A percentile compares a stretch with the other conserved stretches of the same genome.
These are phyloP conservation scores for Diaporthe citrichinensis DNA, from an alignment of 2,329 filamentous ascomycete genomes.

Conservation along the genomic window DNA sequence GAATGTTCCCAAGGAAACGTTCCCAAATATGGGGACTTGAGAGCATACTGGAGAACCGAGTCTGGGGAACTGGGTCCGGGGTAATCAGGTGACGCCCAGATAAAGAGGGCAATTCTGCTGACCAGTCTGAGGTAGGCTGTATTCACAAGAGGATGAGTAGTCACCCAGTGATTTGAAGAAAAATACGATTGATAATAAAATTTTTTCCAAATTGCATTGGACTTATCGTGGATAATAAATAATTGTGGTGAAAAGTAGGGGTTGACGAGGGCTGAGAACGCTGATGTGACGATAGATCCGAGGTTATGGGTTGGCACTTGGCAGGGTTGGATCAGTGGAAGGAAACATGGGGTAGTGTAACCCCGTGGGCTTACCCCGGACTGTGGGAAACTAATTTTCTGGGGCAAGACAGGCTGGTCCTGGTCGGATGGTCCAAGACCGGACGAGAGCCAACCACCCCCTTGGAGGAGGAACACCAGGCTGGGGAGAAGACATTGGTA, in stretches of 20 bases:
- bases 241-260: background rate
- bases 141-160: background rate
- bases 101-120: too few relatives aligned
- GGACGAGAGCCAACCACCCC: background rate
- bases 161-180: too few relatives aligned
- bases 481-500: background rate
- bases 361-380: slow-evolving; percentile 20
- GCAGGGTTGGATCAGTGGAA: background rate
- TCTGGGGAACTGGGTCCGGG: slow-evolving; percentile 26
- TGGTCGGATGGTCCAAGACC: background rate
- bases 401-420: background rate
- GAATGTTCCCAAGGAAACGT: too few relatives aligned
- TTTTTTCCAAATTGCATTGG: background rate
- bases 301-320: background rate
- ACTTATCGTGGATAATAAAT: background rate
- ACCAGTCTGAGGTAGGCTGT: too few relatives aligned
- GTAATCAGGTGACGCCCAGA: background rate
- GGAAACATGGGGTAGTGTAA: slow-evolving; percentile 7
- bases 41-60: background rate
- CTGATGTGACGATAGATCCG: slow-evolving; percentile 1
- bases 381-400: background rate
- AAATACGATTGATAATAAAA: too few relatives aligned
- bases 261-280: too few relatives aligned
- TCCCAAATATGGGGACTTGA: background rate
- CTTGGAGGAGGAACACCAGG: background rate